Conservation (phyloP, 371 early-diverging fungal genomes). For the Apophysomyces trapeziformis region DNA sequence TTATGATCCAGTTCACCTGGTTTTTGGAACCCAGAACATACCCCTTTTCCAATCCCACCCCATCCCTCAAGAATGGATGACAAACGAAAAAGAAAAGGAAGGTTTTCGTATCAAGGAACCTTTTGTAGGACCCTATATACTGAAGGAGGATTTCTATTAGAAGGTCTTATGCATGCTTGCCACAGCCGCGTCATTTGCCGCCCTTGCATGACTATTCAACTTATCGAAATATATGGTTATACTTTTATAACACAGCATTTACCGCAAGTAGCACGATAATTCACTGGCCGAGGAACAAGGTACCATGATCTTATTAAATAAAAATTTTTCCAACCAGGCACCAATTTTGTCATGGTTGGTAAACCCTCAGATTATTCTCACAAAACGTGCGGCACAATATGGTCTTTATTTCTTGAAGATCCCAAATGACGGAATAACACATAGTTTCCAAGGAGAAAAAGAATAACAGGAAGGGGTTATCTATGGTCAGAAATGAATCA, state of each 20-base stretch:
- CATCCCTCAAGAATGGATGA: conserved; percentile 4
- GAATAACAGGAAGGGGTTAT: not conserved
- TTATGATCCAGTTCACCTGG: not conserved
- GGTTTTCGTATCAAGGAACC: not conserved
- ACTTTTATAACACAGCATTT: conserved; percentile 2
- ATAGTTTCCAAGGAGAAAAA: conserved; percentile 4
- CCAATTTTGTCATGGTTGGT: no score
- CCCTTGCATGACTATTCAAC: conserved; percentile 2
- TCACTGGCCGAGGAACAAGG: not conserved
- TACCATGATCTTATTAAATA: no score
- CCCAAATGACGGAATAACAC: not conserved
- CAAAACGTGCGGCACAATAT: no score
- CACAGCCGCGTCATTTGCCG: conserved; percentile 11
- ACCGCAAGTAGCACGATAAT: conserved; percentile 8
- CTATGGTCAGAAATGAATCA: not conserved
- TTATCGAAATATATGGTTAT: not conserved
- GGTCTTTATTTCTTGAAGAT: not conserved
- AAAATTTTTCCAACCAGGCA: no score
- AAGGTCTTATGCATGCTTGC: conserved; percentile 4
- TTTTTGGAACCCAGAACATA: conserved; percentile 4
- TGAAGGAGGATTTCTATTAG: conserved; percentile 7
- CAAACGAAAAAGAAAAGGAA: not conserved
- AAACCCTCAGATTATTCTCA: no score
- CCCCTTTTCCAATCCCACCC: no score
- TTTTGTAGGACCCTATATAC: conserved; percentile 6